These are phyloP conservation scores for Alloteropsis angusta DNA, from an alignment of 202 grass and related monocot species.

Conservation along the genomic window DNA sequence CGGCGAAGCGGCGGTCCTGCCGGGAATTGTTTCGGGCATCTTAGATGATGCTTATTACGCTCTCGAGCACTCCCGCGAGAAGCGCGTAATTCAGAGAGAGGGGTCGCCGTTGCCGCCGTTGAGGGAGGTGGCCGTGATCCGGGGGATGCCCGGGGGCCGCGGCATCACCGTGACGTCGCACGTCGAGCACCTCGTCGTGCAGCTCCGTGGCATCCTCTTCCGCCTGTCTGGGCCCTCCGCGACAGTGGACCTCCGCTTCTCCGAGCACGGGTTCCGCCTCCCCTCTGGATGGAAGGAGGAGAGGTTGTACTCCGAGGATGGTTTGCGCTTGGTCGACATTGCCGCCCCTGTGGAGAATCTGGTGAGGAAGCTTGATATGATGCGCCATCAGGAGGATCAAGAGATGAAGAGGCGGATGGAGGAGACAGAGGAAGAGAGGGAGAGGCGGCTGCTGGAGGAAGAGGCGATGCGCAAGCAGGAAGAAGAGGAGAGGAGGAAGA, in stretches of 20 bases:
- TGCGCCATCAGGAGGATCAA: not conserved
- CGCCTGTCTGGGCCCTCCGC: not conserved
- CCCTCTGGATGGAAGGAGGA: not conserved
- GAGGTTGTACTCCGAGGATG: not conserved
- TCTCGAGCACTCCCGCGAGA: not conserved
- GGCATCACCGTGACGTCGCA: not conserved
- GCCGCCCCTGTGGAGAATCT: not conserved
- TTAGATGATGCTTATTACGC: not conserved
- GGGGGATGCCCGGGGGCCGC: not conserved
- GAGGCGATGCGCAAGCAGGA: not conserved
- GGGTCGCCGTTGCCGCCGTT: not conserved
- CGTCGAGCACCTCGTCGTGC: not conserved
- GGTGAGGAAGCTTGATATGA: not conserved
- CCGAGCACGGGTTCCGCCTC: not conserved
- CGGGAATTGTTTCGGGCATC: not conserved
- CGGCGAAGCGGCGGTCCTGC: not conserved
- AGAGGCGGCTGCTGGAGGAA: not conserved
- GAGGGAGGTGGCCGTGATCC: conserved; percentile 3
- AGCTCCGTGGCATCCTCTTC: not conserved
- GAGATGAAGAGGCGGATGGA: not conserved
- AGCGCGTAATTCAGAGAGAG: not conserved
- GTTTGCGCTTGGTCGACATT: not conserved
- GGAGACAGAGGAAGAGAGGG: not conserved
- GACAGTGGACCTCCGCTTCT: not conserved
- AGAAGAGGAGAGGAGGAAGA: not conserved